Base-by-base conservation (phyloP, 768 basidiomycete species). In the Chiua virens region DNA sequence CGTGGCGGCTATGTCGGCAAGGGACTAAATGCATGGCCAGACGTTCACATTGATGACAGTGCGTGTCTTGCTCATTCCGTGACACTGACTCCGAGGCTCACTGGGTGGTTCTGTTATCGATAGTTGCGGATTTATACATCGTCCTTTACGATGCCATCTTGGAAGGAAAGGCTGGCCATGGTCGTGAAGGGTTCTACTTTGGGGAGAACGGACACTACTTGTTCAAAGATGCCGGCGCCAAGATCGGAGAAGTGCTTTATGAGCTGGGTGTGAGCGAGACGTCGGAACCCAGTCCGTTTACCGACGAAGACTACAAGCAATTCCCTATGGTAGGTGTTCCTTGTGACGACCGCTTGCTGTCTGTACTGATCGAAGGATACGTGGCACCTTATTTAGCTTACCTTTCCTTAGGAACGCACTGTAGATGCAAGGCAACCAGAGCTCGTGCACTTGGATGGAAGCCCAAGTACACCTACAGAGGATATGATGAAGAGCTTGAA, bases 21-120 rank as follows among this genome's bases (percentile, higher is more conserved):
- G 40, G 87, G 87, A 2, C 69, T 75, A 59, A 83, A 86, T 45
- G 37, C 80, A 5, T 87, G 86, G 87, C 75, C 79, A 0, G 78
- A 80, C 49, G 76, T 83, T 17, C 75, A 85, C 52, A 68, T 85
- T 43, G 67, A 77, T 22, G 83, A 86, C 17, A 60, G 63, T 66
- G 8, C 30, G 49, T 46, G 3, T 32, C 38, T 7, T 20, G 3
- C 18, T 23, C 13, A 3, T 45, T 20, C 30, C n/a, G n/a, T 13
- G 8, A 39, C 8, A 20, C 1, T 4, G 23, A 38, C 17, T 22
- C 6, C 8, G 10, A 18, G 20, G 17, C 28, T 59, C 5, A 62
- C 41, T 14, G 32, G 6, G 9, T 17, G 11, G 38, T 20, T 2
- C 28, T 14, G 13, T 23, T 11, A 42, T 25, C 2, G 13, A 1